Base-by-base conservation (phyloP, 208 protist species). In the Crithidia expoeki region DNA sequence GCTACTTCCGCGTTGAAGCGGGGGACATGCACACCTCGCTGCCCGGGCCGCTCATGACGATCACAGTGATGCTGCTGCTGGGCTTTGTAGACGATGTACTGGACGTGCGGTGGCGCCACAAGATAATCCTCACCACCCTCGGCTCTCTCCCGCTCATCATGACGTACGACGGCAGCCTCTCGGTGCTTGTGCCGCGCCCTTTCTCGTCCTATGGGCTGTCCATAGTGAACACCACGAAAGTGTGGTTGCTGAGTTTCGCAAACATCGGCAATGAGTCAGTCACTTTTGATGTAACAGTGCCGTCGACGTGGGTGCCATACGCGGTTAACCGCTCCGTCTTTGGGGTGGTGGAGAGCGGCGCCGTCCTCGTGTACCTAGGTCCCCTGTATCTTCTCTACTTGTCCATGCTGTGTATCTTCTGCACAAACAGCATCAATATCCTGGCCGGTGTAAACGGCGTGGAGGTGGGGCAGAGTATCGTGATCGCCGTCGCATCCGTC, bases 401-500 rank as follows among this genome's bases (percentile, higher is more conserved):
- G 56, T 75, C 82, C n/a, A 69, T 98, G 65, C 73, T 99, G 25
- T 97, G 96, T 59, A 92, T 99, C 23, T 99, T 99, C 74, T 99
- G 97, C 76, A 99, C 98, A 4, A 99, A 99, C 79, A 95, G 97
- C 57, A 99, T 99, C 83, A 99, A 99, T 84, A 99, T 99, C 66
- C 90, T 99, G 19, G 99, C 99, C 0, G 99, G 99, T 49, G 94
- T 99, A 32, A 99, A 99, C 82, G 99, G 99, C 10, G 80, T 98
- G 0, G 96, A 99, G 77, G 97, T 97, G 21, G 98, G 98, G 17
- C 98, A 99, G 89, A 97, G 93, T 42, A 80, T 98, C 56, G 85
- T 99, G 7, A 99, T 99, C 67, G 94, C 88, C 10, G 32, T 92
- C 36, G 85, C 93, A 17, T 93, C 96, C 33, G 70, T 99, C 14